Evolutionary conservation across 306 rosid species (phyloP), one percentile per base, ranked within the genome.

Genomic region (Morella rubra): DNA sequence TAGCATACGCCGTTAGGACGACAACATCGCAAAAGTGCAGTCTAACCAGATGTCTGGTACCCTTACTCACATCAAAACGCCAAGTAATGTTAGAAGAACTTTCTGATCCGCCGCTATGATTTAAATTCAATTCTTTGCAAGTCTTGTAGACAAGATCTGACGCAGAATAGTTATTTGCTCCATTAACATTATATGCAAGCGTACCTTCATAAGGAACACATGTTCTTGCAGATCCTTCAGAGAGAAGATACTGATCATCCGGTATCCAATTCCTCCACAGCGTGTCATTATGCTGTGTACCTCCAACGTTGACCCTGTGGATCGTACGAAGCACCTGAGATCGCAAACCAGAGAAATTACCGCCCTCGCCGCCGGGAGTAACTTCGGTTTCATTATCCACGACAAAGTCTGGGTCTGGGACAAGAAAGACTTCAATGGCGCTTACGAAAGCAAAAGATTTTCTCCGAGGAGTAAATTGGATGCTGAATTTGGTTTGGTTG

Each of bases 381-480:
- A 79, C 82, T 51, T 46, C 12, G 50, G 10, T 8, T 24, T 60
- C 72, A 0, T 0, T 0, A 42, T 60, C 27, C 0, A 15, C 0
- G 67, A 64, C 62, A 1, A 84, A 50, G 15, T 75, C 0, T 6
- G 69, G 0, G 20, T 3, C 41, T 0, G 89, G 91, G 3, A 85
- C 73, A 1, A 16, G 27, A 54, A 85, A 81, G 15, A 88, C 80
- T 75, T 88, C 91, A 11, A 88, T 79, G 32, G 91, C 91, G 37
- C 83, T 88, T 2, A 88, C 88, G 71, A 88, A 85, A 1, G 89
- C 88, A 37, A 81, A 27, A 5, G 80, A 72, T 5, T 69, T 44
- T 13, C 4, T 0, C 27, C 19, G 73, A 16, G 88, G 89, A 0
- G 64, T 37, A 74, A 88, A 88, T 2, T 53, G 61, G 14, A 88